phyloP scores from a whole-genome alignment of 208 protist species.

The Wallacemonas sp. region DNA sequence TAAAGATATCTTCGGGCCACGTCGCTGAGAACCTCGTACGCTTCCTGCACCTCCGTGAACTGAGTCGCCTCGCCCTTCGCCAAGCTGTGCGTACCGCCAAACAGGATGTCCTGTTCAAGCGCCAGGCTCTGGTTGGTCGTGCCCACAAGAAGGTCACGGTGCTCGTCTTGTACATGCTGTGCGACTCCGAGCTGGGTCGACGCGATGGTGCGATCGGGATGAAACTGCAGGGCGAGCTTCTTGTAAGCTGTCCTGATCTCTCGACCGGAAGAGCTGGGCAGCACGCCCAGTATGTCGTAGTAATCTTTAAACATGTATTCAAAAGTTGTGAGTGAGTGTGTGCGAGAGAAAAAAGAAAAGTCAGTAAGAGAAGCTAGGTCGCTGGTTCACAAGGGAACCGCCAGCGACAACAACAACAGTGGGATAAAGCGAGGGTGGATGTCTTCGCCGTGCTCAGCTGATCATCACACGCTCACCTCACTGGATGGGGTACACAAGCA shows the following conservation, averaged over 20 bases:
- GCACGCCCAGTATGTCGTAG: slow-evolving; percentile 63
- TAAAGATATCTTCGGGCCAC: slow-evolving; percentile 86
- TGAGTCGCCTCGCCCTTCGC: background rate
- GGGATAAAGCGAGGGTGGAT: background rate
- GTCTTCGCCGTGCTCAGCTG: no score
- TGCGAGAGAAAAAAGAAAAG: background rate
- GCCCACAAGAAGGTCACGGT: background rate
- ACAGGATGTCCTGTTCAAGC: slow-evolving; percentile 4
- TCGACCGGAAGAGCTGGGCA: slow-evolving; percentile 50
- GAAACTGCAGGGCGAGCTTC: slow-evolving; percentile 60
- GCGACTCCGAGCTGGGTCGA: background rate
- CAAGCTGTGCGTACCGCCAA: background rate
- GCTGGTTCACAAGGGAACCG: background rate
- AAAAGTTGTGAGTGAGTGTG: background rate
- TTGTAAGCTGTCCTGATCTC: slow-evolving; percentile 68
- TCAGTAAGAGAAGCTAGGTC: background rate
- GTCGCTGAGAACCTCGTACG: slow-evolving; percentile 87
- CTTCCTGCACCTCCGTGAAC: slow-evolving; percentile 79
- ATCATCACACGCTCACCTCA: no score
- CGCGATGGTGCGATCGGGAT: slow-evolving; percentile 50
- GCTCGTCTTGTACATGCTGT: slow-evolving; percentile 3
- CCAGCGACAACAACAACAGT: background rate
- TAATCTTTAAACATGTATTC: slow-evolving; percentile 85
- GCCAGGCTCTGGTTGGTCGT: background rate
- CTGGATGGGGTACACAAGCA: no score